phyloP scores from a whole-genome alignment of 148 eudicot genomes.

The Nepenthes gracilis region DNA sequence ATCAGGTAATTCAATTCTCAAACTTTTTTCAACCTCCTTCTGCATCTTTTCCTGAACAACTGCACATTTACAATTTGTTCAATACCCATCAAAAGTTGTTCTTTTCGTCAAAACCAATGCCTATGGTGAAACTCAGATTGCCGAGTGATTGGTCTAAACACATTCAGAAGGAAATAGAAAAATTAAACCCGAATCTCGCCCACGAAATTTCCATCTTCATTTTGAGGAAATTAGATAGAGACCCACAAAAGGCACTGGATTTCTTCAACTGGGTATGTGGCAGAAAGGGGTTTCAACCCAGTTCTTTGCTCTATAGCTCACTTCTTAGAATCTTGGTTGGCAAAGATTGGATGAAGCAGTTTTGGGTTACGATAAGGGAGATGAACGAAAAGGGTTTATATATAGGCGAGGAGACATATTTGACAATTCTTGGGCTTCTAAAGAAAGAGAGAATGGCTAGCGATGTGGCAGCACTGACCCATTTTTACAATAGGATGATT shows the following conservation, averaged over 20 bases:
- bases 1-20: constrained; percentile 50
- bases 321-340: constrained; percentile 43
- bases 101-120: constrained; percentile 47
- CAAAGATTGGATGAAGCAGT: constrained; percentile 37
- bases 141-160: constrained; percentile 49
- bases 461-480: constrained; percentile 35
- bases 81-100: constrained; percentile 17
- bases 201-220: constrained; percentile 61
- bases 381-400: constrained; percentile 62
- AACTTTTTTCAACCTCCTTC: constrained; percentile 23
- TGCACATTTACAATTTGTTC: constrained; percentile 4
- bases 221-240: constrained; percentile 52
- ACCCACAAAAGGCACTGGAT: constrained; percentile 41
- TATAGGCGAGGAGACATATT: constrained; percentile 32
- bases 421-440: constrained; percentile 17
- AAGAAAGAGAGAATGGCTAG: constrained; percentile 25
- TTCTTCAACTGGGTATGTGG: constrained; percentile 70
- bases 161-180: constrained; percentile 18
- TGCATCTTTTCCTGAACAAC: constrained; percentile 6
- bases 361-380: constrained; percentile 54
- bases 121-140: constrained; percentile 26
- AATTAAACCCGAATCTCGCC: constrained; percentile 25
- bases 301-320: constrained; percentile 36
- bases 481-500: constrained; percentile 35
- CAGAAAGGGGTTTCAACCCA: constrained; percentile 40